Evolutionary conservation across 495 filamentous ascomycete genomes (phyloP).

Genomic region (Tricharina praecox): DNA sequence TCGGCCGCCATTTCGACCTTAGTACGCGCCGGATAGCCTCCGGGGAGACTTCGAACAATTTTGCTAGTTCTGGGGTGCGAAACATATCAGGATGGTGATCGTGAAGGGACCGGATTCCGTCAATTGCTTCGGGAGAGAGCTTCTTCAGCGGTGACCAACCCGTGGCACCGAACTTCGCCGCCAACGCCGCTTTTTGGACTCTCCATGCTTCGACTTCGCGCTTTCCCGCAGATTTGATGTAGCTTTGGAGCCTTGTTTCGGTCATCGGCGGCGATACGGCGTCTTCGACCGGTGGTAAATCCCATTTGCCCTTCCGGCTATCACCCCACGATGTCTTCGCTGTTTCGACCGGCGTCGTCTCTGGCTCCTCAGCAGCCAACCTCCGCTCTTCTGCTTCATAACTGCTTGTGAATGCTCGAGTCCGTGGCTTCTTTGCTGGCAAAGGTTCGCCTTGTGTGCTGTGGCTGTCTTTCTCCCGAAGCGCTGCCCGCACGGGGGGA

Average conservation of each 20-base stretch:
- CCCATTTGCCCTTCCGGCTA: too few relatives aligned
- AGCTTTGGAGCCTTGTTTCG: conserved; percentile 7
- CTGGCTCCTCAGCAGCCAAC: too few relatives aligned
- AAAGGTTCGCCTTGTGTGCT: too few relatives aligned
- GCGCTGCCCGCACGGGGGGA: too few relatives aligned
- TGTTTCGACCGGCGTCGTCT: too few relatives aligned
- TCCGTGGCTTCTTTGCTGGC: too few relatives aligned
- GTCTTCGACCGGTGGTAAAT: conserved; percentile 2
- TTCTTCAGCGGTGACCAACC: conserved; percentile 70
- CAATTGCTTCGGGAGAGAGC: conserved; percentile 76
- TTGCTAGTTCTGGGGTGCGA: conserved; percentile 54
- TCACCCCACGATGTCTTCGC: too few relatives aligned
- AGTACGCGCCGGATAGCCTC: conserved; percentile 78
- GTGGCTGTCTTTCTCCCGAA: too few relatives aligned
- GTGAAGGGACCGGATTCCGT: conserved; percentile 69
- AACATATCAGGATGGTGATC: conserved; percentile 55
- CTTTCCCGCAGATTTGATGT: conserved; percentile 5
- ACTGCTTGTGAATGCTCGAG: too few relatives aligned
- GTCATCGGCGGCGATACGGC: neutral
- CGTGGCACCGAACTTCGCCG: conserved; percentile 50
- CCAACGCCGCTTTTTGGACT: conserved; percentile 49
- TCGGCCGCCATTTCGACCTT: conserved; percentile 65
- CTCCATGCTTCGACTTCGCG: conserved; percentile 41
- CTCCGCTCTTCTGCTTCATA: too few relatives aligned
- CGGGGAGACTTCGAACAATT: conserved; percentile 66